Base-by-base conservation (phyloP, 169 alveolate species). In the Cryptosporidium baileyi region DNA sequence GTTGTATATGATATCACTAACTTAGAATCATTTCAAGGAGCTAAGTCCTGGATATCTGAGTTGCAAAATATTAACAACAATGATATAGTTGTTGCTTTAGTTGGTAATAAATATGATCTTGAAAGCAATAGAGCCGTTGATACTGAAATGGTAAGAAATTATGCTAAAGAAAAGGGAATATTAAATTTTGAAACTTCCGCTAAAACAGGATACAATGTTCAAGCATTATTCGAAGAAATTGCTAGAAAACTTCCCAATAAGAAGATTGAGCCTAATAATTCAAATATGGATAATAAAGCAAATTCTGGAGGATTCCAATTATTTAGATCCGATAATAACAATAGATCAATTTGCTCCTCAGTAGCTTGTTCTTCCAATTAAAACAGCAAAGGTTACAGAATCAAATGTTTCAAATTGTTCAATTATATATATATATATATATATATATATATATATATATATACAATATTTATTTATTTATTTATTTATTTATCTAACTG, bases 101-200 rank as follows among this genome's bases (percentile, higher is more conserved):
- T 95, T 38, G 98, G 97, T 3, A 94, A 93, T 67, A 95, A 95
- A 88, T 63, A 89, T 34, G 98, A 95, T 63, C 91, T 93, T 51
- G 95, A 93, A 65, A 91, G 90, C 26, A 67, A 90, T 60, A 91
- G 96, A 45, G 92, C 90, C 43, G 96, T 95, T 17, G 91, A 92
- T 22, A 36, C 88, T 24, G 97, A 94, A 61, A 97, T 94, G 44
- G 96, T 93, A 32, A 85, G 91, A 36, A 74, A 91, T 17, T 94
- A 94, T 80, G 98, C 98, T 9, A 92, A 89, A 59, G 95, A 94
- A 43, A 94, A 94, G 80, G 93, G 94, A 34, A 92, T 93, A 19
- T 67, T 94, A 61, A 94, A 92, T 82, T 92, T 94, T 89, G 97
- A 95, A 80, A 94, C 97, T 9, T 92, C 97, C 19, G 98, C 98